Conservation (phyloP, 2,329 filamentous ascomycete genomes). For the Claviceps paspali region DNA sequence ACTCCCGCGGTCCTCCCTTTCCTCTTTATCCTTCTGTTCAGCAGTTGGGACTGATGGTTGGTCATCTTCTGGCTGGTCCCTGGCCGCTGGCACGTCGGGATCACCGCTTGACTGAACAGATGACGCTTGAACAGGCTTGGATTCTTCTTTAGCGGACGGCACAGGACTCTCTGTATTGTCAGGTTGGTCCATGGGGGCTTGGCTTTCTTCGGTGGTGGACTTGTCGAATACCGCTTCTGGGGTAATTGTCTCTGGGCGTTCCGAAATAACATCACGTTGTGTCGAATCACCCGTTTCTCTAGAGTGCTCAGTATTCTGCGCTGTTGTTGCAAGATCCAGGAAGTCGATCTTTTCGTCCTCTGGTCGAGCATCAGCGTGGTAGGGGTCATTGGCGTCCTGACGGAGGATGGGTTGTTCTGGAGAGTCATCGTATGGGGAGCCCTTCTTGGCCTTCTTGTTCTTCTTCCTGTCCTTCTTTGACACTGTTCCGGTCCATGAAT, state of each 20-base stretch:
- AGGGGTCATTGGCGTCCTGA: constrained; percentile 4
- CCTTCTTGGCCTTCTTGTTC: constrained; percentile 8
- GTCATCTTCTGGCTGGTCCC: constrained; percentile 5
- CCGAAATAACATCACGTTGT: constrained; percentile 4
- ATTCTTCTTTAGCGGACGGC: not conserved
- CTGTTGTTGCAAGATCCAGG: constrained; percentile 6
- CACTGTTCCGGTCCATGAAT: constrained; percentile 6
- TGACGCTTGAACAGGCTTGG: not conserved
- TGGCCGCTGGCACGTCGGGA: not conserved
- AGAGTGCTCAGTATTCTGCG: constrained; percentile 4
- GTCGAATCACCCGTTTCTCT: constrained; percentile 3
- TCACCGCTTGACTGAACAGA: constrained; percentile 2
- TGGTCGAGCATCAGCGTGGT: constrained; percentile 7
- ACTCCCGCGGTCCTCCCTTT: constrained; percentile 7
- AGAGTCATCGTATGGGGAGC: constrained; percentile 1
- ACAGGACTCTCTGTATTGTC: constrained; percentile 2
- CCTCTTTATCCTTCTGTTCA: constrained; percentile 11
- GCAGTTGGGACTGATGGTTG: constrained; percentile 4
- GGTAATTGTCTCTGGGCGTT: not conserved
- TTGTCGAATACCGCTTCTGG: not conserved
- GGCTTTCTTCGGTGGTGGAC: not conserved
- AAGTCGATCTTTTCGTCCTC: constrained; percentile 5
- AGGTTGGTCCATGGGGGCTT: not conserved
- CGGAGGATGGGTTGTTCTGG: constrained; percentile 3
- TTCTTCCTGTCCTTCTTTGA: constrained; percentile 17